These are phyloP conservation scores for Stylosanthes scabra DNA, from an alignment of 331 rosid genomes.

Conservation along the genomic window DNA sequence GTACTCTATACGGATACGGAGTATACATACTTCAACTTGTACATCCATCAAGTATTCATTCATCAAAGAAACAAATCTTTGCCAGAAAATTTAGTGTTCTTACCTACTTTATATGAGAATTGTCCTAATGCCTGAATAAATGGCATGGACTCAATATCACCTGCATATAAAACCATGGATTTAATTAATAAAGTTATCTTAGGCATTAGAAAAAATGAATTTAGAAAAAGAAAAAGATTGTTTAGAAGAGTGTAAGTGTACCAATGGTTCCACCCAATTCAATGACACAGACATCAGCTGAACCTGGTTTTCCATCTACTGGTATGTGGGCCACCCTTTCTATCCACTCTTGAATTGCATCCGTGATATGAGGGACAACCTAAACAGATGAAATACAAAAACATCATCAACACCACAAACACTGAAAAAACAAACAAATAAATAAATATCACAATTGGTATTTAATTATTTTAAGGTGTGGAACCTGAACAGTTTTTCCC, in stretches of 20 bases:
- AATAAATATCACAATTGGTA: conserved; percentile 11
- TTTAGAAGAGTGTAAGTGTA: conserved; percentile 39
- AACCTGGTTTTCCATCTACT: conserved; percentile 81
- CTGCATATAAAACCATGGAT: conserved; percentile 52
- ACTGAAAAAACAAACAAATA: conserved; percentile 14
- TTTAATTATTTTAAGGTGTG: conserved; percentile 7
- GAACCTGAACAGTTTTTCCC: conserved; percentile 98
- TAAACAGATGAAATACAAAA: conserved; percentile 38
- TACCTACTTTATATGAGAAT: conserved; percentile 87
- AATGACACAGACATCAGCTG: conserved; percentile 96
- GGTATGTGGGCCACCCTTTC: conserved; percentile 82
- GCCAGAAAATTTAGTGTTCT: conserved; percentile 31
- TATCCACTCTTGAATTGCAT: conserved; percentile 94
- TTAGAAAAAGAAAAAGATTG: conserved; percentile 1
- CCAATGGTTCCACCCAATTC: conserved; percentile 99
- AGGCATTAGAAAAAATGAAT: conserved; percentile 7
- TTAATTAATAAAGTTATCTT: neutral
- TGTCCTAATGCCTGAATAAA: conserved; percentile 94
- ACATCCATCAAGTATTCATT: no score
- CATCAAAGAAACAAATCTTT: no score
- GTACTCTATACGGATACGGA: no score
- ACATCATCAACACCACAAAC: conserved; percentile 18
- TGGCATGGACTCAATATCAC: conserved; percentile 98
- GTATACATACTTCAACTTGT: no score
- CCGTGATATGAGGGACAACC: conserved; percentile 99